These are phyloP conservation scores for Xylaria sp. DNA, from an alignment of 2,329 filamentous ascomycete species.

Conservation along the genomic window DNA sequence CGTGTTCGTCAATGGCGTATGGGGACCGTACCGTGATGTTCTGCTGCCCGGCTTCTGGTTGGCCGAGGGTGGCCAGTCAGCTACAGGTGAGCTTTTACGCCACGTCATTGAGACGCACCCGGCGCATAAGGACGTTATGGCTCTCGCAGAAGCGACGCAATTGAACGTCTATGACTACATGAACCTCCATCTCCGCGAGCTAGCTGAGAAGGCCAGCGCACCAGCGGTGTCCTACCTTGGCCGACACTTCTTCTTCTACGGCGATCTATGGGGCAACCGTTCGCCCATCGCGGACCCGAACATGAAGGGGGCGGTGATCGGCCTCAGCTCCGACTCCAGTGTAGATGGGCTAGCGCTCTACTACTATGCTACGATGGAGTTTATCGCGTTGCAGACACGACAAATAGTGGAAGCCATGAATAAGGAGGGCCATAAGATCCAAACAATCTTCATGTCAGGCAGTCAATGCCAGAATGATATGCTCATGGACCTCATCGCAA, in stretches of 20 bases:
- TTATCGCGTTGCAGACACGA: conserved; percentile 95
- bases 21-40: conserved; percentile 96
- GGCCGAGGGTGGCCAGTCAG: conserved; percentile 95
- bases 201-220: conserved; percentile 74
- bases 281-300: conserved; percentile 91
- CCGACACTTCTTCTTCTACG: conserved; percentile 98
- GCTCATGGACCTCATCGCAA: conserved; percentile 90
- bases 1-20: conserved; percentile 94
- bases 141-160: conserved; percentile 82
- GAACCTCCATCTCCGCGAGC: conserved; percentile 83
- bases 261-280: conserved; percentile 95
- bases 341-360: conserved; percentile 87
- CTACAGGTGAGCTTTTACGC: conserved; percentile 92
- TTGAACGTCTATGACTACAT: conserved; percentile 95
- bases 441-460: conserved; percentile 97
- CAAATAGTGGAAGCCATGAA: conserved; percentile 98
- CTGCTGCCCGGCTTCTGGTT: conserved; percentile 94
- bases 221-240: conserved; percentile 86
- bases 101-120: conserved; percentile 96
- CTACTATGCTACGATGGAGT: conserved; percentile 98
- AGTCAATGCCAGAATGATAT: conserved; percentile 97
- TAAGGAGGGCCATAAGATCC: conserved; percentile 83
- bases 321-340: conserved; percentile 85
- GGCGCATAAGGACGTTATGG: conserved; percentile 82
- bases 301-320: conserved; percentile 92